Percentiles rank a stretch among this genome's conserved stretches.
These are phyloP conservation scores for Gossypium mustelinum DNA, from an alignment of 345 rosid species.

Conservation along the genomic window DNA sequence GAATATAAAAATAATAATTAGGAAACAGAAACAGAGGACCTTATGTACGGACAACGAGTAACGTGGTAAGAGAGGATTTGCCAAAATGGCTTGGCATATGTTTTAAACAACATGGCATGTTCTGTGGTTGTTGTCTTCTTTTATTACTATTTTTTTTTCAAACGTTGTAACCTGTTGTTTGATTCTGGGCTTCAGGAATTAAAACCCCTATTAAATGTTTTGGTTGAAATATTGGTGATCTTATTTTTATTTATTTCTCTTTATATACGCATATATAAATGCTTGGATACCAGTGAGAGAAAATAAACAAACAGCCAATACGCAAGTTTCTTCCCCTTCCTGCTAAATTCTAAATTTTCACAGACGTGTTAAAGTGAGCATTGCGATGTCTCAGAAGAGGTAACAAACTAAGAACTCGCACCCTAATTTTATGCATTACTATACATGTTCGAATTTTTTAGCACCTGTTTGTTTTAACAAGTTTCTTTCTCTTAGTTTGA, in stretches of 20 bases:
- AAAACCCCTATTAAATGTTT: neutral
- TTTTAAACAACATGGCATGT: neutral
- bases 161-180: neutral
- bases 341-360: neutral
- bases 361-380: neutral
- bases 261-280: neutral
- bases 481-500: neutral
- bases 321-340: neutral
- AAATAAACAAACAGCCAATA: neutral
- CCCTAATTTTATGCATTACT: neutral
- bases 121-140: neutral
- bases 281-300: neutral
- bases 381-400: conserved; percentile 13
- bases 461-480: neutral
- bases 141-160: neutral
- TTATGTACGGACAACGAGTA: too few species aligned
- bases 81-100: neutral
- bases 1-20: too few species aligned
- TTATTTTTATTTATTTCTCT: too few species aligned
- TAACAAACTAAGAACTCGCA: neutral
- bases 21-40: neutral
- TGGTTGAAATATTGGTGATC: neutral
- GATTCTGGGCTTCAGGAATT: neutral
- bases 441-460: neutral
- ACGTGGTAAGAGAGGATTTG: neutral